Conservation (phyloP, 2,329 filamentous ascomycete genomes). For the Diaporthe citriasiana region DNA sequence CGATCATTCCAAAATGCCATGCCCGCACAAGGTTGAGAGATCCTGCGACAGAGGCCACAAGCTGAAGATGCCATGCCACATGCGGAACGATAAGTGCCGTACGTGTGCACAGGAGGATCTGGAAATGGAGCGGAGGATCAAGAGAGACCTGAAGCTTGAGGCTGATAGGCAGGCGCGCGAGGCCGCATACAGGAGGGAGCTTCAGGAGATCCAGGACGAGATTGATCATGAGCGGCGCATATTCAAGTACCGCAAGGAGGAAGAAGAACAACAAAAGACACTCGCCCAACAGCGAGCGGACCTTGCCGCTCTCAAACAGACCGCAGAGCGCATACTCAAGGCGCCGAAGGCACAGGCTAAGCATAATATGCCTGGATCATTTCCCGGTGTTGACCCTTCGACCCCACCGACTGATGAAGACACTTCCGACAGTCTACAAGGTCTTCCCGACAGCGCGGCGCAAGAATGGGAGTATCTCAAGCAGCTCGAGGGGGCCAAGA, state of each 20-base stretch:
- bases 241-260: conserved; percentile 59
- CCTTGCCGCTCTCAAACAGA: conserved; percentile 57
- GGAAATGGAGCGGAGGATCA: conserved; percentile 57
- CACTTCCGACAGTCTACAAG: conserved; percentile 33
- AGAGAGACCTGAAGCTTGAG: conserved; percentile 66
- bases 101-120: conserved; percentile 67
- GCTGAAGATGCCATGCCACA: conserved; percentile 61
- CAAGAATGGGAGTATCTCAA: conserved; percentile 76
- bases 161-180: conserved; percentile 59
- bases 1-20: conserved; percentile 67
- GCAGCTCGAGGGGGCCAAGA: conserved; percentile 62
- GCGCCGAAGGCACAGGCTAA: conserved; percentile 14
- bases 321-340: conserved; percentile 45
- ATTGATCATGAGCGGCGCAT: conserved; percentile 62
- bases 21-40: conserved; percentile 54
- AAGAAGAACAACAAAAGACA: conserved; percentile 57
- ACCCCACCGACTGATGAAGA: conserved; percentile 10
- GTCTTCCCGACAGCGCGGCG: conserved; percentile 49
- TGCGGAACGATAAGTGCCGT: conserved; percentile 57
- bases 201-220: conserved; percentile 67
- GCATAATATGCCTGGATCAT: background rate
- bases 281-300: conserved; percentile 63
- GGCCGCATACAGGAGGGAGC: conserved; percentile 57
- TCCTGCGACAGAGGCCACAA: conserved; percentile 68
- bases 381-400: background rate